Evolutionary conservation across 306 rosid genomes (phyloP), one percentile per base, ranked within the genome.

Genomic region (Vicia sativa): DNA sequence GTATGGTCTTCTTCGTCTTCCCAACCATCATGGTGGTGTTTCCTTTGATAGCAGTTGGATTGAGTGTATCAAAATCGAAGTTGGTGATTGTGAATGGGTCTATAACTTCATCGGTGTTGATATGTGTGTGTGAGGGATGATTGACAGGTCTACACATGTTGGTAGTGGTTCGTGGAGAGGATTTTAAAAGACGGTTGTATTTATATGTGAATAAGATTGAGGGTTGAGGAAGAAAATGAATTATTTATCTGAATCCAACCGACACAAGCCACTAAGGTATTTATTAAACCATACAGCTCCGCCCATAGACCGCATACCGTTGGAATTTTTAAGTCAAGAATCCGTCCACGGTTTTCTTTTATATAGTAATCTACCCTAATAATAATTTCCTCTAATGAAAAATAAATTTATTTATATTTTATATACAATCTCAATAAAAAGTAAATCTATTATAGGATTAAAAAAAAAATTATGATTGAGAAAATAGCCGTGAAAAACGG

Each of bases 311-410:
- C 61, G 61, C 38, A 7, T 38, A 12, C 11, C n/a, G n/a, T n/a
- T 26, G 4, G 6, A 52, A 53, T 9, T 50, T 50, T 9, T 1
- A 1, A 26, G 5, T 13, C n/a, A n/a, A n/a, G n/a, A n/a, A 12
- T 54, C 61, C 38, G 38, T 54, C 61, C 61, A 55, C 61, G 61
- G 61, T 55, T 55, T 55, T 55, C 38, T 12, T 52, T 55, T 55
- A 38, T 26, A 2, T 10, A 53, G n/a, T n/a, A 53, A 5, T 31
- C 9, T 31, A 31, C 1, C 9, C 9, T 31, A 31, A 29, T 31
- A 6, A 29, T 31, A 6, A 31, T 1, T 31, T 31, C 1, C 2
- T 31, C 7, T 2, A 31, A 31, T 23, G 26, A 23, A 23, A 23
- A 23, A 23, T 23, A 23, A 23, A 23, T 23, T 23, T 23, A 23